These are phyloP conservation scores for Cryphonectria japonica DNA, from an alignment of 2,329 filamentous ascomycete genomes.

Conservation along the genomic window DNA sequence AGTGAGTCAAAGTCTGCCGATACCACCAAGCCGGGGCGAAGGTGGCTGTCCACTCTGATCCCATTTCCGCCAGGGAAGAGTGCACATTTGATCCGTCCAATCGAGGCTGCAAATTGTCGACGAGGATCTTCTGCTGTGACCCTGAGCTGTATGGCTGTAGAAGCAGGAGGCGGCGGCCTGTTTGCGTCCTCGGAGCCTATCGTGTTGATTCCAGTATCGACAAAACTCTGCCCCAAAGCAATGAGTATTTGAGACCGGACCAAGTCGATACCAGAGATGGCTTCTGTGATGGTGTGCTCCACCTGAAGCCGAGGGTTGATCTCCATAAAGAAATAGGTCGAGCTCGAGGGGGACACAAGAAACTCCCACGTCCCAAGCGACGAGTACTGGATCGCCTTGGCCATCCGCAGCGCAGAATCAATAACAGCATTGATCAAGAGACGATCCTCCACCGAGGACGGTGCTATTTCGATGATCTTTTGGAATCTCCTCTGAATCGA, in stretches of 20 bases:
- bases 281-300: constrained; percentile 65
- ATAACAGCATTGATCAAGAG: constrained; percentile 40
- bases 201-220: constrained; percentile 42
- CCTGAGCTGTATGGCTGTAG: constrained; percentile 55
- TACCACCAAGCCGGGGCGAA: constrained; percentile 50
- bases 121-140: constrained; percentile 60
- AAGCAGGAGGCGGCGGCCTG: constrained; percentile 36
- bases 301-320: constrained; percentile 65
- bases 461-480: constrained; percentile 64
- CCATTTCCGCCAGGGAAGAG: constrained; percentile 61
- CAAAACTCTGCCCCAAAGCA: constrained; percentile 52
- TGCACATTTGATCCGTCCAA: constrained; percentile 61
- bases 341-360: constrained; percentile 53
- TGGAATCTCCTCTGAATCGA: constrained; percentile 64
- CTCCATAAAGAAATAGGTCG: constrained; percentile 62
- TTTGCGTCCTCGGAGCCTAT: constrained; percentile 39
- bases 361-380: constrained; percentile 70
- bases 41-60: constrained; percentile 59
- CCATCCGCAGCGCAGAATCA: constrained; percentile 30
- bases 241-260: constrained; percentile 58
- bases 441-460: constrained; percentile 53
- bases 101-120: constrained; percentile 58
- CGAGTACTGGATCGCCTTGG: constrained; percentile 53
- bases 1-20: constrained; percentile 62
- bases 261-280: constrained; percentile 56